Conservation (phyloP, 73 alveolate genomes). For the Paramecium sonneborni region DNA sequence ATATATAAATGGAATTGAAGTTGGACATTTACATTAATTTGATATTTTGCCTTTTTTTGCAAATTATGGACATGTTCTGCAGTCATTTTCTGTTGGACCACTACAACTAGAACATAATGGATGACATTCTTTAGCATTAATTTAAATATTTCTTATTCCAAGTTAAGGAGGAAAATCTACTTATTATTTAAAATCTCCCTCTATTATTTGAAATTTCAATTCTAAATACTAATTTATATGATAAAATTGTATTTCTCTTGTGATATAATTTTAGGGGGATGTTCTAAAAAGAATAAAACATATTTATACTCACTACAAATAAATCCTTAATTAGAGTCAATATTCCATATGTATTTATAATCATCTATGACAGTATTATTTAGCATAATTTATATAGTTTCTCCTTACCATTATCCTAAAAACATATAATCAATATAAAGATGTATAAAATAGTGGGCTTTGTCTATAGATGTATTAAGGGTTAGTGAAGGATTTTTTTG, state of each 20-base stretch:
- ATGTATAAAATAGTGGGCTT: background rate
- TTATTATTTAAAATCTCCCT: background rate
- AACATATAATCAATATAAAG: background rate
- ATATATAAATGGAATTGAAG: background rate
- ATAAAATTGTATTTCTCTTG: background rate
- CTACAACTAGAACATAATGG: background rate
- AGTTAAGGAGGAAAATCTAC: background rate
- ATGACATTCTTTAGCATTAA: constrained; percentile 9
- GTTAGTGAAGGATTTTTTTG: background rate
- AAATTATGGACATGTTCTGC: constrained; percentile 1
- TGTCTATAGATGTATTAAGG: background rate
- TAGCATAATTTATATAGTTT: background rate
- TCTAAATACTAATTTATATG: background rate
- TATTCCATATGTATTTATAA: background rate
- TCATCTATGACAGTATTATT: background rate
- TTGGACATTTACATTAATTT: constrained; percentile 1
- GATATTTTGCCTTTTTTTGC: background rate
- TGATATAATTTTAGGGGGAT: background rate
- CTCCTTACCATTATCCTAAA: background rate
- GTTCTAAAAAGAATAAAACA: background rate
- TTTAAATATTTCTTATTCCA: constrained; percentile 17
- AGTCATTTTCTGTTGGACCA: constrained; percentile 43
- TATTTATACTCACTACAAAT: background rate
- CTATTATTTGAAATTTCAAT: background rate
- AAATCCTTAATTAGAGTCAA: background rate